These are phyloP conservation scores for Candida michaelii DNA, from an alignment of 805 yeast genomes.

Conservation along the genomic window DNA sequence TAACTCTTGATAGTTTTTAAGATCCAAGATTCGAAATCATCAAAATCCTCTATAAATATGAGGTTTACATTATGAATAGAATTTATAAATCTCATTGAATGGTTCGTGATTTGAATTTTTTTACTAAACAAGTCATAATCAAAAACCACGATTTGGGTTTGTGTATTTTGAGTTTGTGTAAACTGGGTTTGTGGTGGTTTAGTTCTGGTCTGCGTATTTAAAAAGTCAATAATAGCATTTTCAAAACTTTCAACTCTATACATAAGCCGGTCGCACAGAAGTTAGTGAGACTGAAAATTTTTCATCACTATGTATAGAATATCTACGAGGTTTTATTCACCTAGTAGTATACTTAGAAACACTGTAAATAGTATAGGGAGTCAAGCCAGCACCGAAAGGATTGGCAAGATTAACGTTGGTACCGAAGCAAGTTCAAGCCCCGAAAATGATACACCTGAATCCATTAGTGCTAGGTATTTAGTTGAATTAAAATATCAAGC, in stretches of 20 bases:
- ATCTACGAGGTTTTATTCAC: slow-evolving; percentile 6
- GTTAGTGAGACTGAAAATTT: slow-evolving; percentile 1
- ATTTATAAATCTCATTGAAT: slow-evolving; percentile 1
- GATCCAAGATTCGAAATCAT: slow-evolving; percentile 1
- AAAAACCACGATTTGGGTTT: slow-evolving; percentile 3
- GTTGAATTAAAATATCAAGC: slow-evolving; percentile 32
- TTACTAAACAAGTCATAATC: slow-evolving; percentile 4
- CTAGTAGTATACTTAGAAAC: background rate
- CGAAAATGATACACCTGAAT: background rate
- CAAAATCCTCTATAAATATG: background rate
- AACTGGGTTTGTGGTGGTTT: background rate
- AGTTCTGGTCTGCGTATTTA: background rate
- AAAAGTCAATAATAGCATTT: background rate
- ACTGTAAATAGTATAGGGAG: background rate
- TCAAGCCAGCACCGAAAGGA: background rate
- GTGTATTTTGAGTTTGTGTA: background rate
- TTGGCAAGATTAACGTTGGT: background rate
- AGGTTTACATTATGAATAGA: slow-evolving; percentile 1
- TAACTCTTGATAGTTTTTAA: background rate
- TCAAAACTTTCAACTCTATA: slow-evolving; percentile 1
- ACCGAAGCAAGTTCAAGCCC: background rate
- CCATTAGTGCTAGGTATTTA: slow-evolving; percentile 25
- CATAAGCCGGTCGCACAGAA: slow-evolving; percentile 1
- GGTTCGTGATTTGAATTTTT: background rate
- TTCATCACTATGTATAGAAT: slow-evolving; percentile 6